phyloP scores from a whole-genome alignment of 306 rosid genomes.

The Acmispon strigosus region DNA sequence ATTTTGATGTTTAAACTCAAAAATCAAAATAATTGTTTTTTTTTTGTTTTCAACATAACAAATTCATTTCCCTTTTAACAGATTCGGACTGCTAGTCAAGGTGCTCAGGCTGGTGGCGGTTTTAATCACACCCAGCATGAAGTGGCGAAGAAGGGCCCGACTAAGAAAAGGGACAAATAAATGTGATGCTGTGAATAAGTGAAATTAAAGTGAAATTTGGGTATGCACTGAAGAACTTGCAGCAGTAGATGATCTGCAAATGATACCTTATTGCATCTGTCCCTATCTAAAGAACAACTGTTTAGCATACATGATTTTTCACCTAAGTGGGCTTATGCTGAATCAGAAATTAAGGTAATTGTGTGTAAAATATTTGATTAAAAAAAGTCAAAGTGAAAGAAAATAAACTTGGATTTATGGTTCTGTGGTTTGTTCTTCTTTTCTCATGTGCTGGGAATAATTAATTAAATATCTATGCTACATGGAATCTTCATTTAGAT shows the following conservation, averaged over 20 bases:
- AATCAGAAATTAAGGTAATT: conserved; percentile 63
- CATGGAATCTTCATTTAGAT: neutral
- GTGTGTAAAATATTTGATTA: neutral
- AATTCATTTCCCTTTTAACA: too few species aligned
- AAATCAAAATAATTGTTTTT: too few species aligned
- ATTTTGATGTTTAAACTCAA: too few species aligned
- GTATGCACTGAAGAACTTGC: conserved; percentile 64
- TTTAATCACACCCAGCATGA: too few species aligned
- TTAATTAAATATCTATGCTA: neutral
- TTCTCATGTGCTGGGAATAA: neutral
- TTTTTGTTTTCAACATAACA: too few species aligned
- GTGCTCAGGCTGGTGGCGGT: too few species aligned
- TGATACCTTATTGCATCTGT: conserved; percentile 68
- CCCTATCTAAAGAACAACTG: conserved; percentile 79
- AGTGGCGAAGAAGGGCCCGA: too few species aligned
- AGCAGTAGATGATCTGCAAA: conserved; percentile 64
- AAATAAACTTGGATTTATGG: conserved; percentile 7
- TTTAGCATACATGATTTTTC: conserved; percentile 69
- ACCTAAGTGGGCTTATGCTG: conserved; percentile 74
- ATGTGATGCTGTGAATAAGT: too few species aligned
- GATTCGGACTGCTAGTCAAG: too few species aligned
- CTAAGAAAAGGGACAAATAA: too few species aligned
- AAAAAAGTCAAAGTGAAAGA: neutral
- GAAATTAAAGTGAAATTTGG: too few species aligned
- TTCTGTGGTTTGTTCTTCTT: neutral